phyloP scores from a whole-genome alignment of 306 rosid species.

The Oxytropis ochrocephala region DNA sequence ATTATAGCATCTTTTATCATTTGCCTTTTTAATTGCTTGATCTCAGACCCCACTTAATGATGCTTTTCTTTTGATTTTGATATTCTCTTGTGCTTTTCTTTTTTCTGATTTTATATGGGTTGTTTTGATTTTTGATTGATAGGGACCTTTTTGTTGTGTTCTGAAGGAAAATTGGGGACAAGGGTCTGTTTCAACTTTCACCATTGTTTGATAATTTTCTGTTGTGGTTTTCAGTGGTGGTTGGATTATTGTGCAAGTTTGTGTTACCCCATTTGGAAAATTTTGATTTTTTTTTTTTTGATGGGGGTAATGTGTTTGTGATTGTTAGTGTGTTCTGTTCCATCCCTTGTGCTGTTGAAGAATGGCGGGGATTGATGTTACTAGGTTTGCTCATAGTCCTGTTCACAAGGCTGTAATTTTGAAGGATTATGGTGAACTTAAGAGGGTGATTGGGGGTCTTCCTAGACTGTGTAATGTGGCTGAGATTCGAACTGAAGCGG shows the following conservation, averaged over 20 bases:
- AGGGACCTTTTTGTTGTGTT: constrained; percentile 17
- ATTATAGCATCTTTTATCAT: constrained; percentile 10
- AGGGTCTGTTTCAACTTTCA: constrained; percentile 27
- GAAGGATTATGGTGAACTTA: constrained; percentile 70
- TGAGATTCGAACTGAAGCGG: constrained; percentile 61
- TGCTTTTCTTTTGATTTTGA: constrained; percentile 34
- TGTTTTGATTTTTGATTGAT: constrained; percentile 21
- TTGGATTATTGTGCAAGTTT: constrained; percentile 15
- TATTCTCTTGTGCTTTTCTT: constrained; percentile 32
- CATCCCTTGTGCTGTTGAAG: constrained; percentile 28
- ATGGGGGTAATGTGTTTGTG: constrained; percentile 25
- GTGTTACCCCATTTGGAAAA: constrained; percentile 15
- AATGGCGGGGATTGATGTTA: constrained; percentile 82
- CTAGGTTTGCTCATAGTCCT: constrained; percentile 75
- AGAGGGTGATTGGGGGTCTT: constrained; percentile 52
- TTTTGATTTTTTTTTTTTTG: constrained; percentile 21
- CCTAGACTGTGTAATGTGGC: constrained; percentile 61
- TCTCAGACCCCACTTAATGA: constrained; percentile 37
- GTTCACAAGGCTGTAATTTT: constrained; percentile 77
- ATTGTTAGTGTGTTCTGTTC: constrained; percentile 22
- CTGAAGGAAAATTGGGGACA: constrained; percentile 28
- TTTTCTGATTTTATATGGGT: constrained; percentile 37
- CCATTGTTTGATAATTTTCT: constrained; percentile 17
- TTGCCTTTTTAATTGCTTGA: constrained; percentile 34
- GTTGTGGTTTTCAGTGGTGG: constrained; percentile 6